A percentile compares a stretch with the other conserved stretches of the same genome.
These are phyloP conservation scores for Eremochloa ophiuroides DNA, from an alignment of 176 grass and related monocot genomes.

Conservation along the genomic window DNA sequence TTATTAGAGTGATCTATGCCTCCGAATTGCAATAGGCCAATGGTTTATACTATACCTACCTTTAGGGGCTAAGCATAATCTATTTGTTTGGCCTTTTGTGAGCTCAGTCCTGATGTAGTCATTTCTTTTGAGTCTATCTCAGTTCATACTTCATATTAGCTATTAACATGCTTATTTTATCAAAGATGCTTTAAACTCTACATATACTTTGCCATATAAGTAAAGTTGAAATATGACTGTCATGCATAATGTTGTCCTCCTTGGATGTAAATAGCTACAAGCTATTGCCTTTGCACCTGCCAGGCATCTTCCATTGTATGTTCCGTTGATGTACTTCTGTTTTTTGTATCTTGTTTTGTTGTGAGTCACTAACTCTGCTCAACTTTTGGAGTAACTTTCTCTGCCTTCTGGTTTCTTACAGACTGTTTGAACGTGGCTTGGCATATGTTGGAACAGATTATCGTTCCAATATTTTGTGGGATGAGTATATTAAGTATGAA, in stretches of 20 bases:
- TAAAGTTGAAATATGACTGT: not conserved
- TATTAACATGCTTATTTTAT: not conserved
- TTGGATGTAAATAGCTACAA: slow-evolving; percentile 29
- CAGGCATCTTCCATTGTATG: not conserved
- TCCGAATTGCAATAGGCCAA: not conserved
- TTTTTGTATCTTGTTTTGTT: not conserved
- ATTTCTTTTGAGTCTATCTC: not conserved
- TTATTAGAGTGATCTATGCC: not conserved
- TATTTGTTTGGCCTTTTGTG: slow-evolving; percentile 5
- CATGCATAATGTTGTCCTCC: slow-evolving; percentile 2
- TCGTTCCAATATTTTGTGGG: slow-evolving; percentile 84
- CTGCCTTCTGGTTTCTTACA: slow-evolving; percentile 27
- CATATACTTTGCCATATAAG: not conserved
- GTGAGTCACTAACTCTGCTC: not conserved
- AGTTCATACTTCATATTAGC: not conserved
- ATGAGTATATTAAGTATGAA: slow-evolving; percentile 99
- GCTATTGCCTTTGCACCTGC: not conserved
- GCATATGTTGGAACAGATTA: slow-evolving; percentile 98
- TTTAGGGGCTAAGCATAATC: not conserved
- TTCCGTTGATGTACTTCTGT: not conserved
- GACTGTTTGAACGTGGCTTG: slow-evolving; percentile 91
- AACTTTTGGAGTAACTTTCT: not conserved
- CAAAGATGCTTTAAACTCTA: not conserved
- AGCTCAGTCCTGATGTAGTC: not conserved
- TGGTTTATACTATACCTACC: not conserved